Evolutionary conservation across 148 eudicot genomes (phyloP).

Genomic region (Chenopodium formosanum): DNA sequence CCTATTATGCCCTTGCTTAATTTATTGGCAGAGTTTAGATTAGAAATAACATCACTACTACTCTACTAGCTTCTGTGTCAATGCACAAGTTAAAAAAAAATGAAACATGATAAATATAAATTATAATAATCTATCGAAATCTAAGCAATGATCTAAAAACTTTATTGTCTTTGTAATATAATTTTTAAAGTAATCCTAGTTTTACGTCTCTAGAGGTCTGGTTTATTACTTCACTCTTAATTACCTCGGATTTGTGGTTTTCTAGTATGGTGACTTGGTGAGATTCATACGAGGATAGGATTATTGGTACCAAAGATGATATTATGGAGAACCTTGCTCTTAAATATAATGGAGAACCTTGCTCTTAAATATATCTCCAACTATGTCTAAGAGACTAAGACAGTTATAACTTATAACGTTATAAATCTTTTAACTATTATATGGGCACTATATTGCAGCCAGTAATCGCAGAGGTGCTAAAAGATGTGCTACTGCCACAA

Average conservation of each 20-base stretch:
- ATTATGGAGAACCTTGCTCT: background rate
- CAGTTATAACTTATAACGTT: background rate
- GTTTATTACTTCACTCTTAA: background rate
- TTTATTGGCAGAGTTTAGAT: no score
- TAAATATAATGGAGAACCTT: background rate
- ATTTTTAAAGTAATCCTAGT: no score
- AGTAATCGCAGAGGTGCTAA: constrained; percentile 45
- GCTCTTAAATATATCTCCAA: background rate
- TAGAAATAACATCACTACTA: no score
- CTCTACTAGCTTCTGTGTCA: no score
- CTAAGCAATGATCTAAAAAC: no score
- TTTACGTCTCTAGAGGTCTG: no score
- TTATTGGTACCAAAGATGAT: background rate
- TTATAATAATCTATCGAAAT: no score
- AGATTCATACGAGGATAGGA: no score
- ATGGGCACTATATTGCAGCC: constrained; percentile 48
- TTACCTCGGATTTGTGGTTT: background rate
- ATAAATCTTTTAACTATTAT: background rate
- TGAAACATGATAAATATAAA: no score
- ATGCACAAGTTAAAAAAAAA: no score
- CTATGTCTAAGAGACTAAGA: background rate
- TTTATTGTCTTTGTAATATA: no score
- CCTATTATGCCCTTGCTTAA: no score
- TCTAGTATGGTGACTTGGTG: background rate
- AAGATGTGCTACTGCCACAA: constrained; percentile 55